Evolutionary conservation across 495 filamentous ascomycete species (phyloP).

Genomic region (Penicillium fimorum): DNA sequence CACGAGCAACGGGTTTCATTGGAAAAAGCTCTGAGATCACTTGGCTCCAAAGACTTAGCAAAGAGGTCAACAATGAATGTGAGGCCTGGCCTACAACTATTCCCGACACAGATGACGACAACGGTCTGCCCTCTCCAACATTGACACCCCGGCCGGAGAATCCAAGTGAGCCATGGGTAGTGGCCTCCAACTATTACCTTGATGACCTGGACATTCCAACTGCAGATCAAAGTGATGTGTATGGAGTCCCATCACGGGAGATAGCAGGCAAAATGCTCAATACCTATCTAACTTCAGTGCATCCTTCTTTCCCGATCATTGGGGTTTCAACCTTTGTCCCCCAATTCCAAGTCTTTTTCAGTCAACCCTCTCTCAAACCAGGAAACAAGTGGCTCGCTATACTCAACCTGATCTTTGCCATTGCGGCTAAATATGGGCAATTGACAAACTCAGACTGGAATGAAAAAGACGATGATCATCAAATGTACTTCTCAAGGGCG

Average conservation of each 20-base stretch:
- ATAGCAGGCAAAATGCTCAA: constrained; percentile 55
- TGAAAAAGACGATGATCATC: constrained; percentile 49
- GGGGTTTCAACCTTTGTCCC: constrained; percentile 52
- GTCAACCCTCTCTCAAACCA: constrained; percentile 36
- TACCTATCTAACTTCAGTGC: constrained; percentile 58
- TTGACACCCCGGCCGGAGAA: constrained; percentile 28
- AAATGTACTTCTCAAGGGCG: constrained; percentile 55
- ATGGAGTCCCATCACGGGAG: constrained; percentile 49
- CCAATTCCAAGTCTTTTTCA: constrained; percentile 49
- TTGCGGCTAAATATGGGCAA: constrained; percentile 52
- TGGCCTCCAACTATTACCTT: constrained; percentile 45
- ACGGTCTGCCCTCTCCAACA: constrained; percentile 29
- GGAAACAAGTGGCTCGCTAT: constrained; percentile 55
- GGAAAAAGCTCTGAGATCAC: constrained; percentile 60
- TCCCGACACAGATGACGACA: constrained; percentile 22
- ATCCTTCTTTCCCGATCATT: constrained; percentile 61
- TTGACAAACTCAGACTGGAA: constrained; percentile 45
- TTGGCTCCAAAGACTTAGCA: constrained; percentile 54
- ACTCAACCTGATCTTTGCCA: constrained; percentile 63
- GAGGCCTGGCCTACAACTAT: constrained; percentile 22
- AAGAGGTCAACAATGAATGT: constrained; percentile 34
- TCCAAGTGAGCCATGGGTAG: constrained; percentile 28
- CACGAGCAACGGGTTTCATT: constrained; percentile 53
- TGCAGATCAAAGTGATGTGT: constrained; percentile 45
- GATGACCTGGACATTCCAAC: constrained; percentile 52